Base-by-base conservation (phyloP, 805 yeast species). In the Spathaspora passalidarum region DNA sequence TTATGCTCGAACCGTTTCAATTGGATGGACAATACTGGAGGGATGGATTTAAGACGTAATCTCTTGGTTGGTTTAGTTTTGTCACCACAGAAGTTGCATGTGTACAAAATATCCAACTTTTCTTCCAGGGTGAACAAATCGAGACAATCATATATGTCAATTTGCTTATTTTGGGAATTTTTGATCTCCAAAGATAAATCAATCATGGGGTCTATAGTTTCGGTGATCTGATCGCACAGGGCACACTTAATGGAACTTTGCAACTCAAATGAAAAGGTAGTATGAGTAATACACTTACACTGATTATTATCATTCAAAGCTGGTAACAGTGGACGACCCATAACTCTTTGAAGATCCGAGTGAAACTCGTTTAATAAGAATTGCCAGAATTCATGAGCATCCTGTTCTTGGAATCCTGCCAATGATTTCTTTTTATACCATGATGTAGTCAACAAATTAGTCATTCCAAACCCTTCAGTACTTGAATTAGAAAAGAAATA, bases 381-480 rank as follows among this genome's bases (percentile, higher is more conserved):
- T 61, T 94, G 97, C 85, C 96, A 85, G 65, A 92, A 94, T 65
- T 94, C 99, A 66, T 94, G 99, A 0, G 99, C 98, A 62, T 94
- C 99, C 65, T 94, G 99, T 65, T 94, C 97, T 29, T 94, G 86
- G 54, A 91, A 91, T 1, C 99, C 99, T 0, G 97, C 96, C 48
- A 94, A 76, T 26, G 89, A 79, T 53, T 86, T 80, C 55, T 88
- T 87, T 40, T 84, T 83, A 56, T 83, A 84, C 92, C 97, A 90
- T 1, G 96, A 84, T 10, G 96, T 88, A n/a, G 80, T 76, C 42
- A 94, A 72, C 40, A 94, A 65, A 42, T 86, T 79, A 2, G 94
- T 83, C 51, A 94, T 85, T 0, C 98, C 97, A 66, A 69, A 84
- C 2, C 96, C 90, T 25, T 81, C 75, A 38, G 78, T 75, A 23